Conservation (phyloP, 768 basidiomycete genomes). For the Phlebiopsis gigantea region DNA sequence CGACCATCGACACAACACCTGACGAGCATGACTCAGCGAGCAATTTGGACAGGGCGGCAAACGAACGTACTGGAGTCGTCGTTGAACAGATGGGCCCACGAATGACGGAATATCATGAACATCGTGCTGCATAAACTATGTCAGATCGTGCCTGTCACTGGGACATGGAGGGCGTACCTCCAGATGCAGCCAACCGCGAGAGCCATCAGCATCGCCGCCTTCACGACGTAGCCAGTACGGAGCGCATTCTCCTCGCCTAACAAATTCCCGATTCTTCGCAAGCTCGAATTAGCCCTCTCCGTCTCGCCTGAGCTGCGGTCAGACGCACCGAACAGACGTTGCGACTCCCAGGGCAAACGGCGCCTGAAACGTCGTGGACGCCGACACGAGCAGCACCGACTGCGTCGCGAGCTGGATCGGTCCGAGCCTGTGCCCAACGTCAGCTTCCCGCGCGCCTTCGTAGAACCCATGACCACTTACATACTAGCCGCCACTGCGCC, state of each 20-base stretch:
- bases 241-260: constrained; percentile 74
- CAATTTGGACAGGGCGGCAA: background rate
- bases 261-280: constrained; percentile 74
- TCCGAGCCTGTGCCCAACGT: constrained; percentile 52
- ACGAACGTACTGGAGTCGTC: constrained; percentile 35
- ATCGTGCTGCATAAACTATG: constrained; percentile 26
- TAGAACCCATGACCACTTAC: constrained; percentile 24
- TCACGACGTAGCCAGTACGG: constrained; percentile 66
- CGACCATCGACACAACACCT: constrained; percentile 43
- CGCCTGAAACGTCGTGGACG: constrained; percentile 75
- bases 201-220: constrained; percentile 60
- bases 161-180: constrained; percentile 37
- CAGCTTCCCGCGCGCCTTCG: background rate
- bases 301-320: background rate
- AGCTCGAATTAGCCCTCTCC: background rate
- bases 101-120: constrained; percentile 38
- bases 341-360: constrained; percentile 82
- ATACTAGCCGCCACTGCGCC: constrained; percentile 47
- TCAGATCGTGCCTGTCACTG: background rate
- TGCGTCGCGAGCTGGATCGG: constrained; percentile 82
- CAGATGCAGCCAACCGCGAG: constrained; percentile 59
- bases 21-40: background rate
- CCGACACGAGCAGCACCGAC: constrained; percentile 75
- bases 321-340: constrained; percentile 69
- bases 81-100: constrained; percentile 60